phyloP scores from a whole-genome alignment of 83 land plant species.

The Diphasiastrum complanatum region DNA sequence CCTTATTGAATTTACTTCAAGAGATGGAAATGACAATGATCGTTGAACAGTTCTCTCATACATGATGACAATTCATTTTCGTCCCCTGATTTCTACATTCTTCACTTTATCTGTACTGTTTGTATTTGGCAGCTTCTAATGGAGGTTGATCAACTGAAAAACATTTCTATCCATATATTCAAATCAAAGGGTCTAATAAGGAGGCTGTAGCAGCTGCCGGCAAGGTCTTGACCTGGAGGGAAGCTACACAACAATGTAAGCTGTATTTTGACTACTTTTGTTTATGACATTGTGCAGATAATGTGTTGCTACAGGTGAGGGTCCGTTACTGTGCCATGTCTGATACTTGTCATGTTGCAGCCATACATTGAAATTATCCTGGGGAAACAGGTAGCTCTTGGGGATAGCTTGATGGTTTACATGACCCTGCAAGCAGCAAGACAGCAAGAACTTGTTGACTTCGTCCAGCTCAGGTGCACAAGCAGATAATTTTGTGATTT shows the following conservation, averaged over 20 bases:
- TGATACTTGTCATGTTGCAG: constrained; percentile 32
- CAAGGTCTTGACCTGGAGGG: constrained; percentile 73
- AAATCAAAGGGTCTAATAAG: constrained; percentile 89
- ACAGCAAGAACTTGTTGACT: constrained; percentile 82
- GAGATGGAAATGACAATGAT: too few species aligned
- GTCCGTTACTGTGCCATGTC: neutral
- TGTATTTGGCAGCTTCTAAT: constrained; percentile 63
- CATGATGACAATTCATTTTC: too few species aligned
- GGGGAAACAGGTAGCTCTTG: constrained; percentile 50
- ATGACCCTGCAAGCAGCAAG: constrained; percentile 76
- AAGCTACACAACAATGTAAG: constrained; percentile 82
- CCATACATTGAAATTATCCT: constrained; percentile 86
- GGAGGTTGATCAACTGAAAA: constrained; percentile 90
- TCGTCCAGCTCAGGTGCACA: constrained; percentile 76
- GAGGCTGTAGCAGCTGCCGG: constrained; percentile 84
- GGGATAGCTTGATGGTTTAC: constrained; percentile 49
- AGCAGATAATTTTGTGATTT: neutral
- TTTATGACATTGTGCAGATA: neutral
- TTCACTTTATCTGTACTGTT: neutral
- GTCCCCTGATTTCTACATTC: neutral
- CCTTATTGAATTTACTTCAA: too few species aligned
- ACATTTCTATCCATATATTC: constrained; percentile 77
- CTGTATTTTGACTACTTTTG: neutral
- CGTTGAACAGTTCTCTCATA: too few species aligned
- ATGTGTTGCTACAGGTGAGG: neutral